A percentile compares a stretch with the other conserved stretches of the same genome.
Evolutionary conservation across 2,329 filamentous ascomycete genomes (phyloP).

Genomic region (Aureobasidium subglaciale): DNA sequence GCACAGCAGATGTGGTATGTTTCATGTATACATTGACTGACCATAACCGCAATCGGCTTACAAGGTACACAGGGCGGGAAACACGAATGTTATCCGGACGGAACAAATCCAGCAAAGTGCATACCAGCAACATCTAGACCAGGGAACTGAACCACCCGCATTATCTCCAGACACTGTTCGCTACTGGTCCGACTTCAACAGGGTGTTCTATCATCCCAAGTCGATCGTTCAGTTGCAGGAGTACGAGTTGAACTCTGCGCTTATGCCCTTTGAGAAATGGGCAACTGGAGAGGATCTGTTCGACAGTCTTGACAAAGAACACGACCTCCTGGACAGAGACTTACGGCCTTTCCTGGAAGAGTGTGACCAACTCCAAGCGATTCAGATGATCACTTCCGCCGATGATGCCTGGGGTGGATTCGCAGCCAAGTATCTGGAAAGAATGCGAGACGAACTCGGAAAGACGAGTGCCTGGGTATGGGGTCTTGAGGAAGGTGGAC

Average conservation of each 20-base stretch:
- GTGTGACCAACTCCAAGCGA: constrained; percentile 82
- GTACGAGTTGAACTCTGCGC: constrained; percentile 71
- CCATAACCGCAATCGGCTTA: not conserved
- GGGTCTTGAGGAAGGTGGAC: constrained; percentile 60
- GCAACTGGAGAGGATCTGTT: constrained; percentile 66
- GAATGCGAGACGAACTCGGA: constrained; percentile 80
- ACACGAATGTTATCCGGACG: constrained; percentile 61
- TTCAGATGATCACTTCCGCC: constrained; percentile 57
- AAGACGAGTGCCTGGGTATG: constrained; percentile 84
- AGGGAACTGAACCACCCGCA: constrained; percentile 55
- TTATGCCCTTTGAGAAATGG: constrained; percentile 79
- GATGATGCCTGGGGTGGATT: constrained; percentile 48
- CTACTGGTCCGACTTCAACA: constrained; percentile 95
- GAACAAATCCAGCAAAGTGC: constrained; percentile 59
- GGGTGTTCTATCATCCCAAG: constrained; percentile 83
- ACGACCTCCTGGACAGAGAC: constrained; percentile 86
- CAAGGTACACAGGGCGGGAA: constrained; percentile 50
- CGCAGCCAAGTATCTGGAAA: constrained; percentile 46
- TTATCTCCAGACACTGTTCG: constrained; percentile 67
- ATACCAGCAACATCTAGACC: constrained; percentile 75
- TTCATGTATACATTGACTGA: not conserved
- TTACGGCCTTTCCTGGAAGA: constrained; percentile 84
- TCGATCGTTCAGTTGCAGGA: constrained; percentile 83
- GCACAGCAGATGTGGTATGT: constrained; percentile 33
- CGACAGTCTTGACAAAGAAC: constrained; percentile 49